Evolutionary conservation across 129 eudicot species (phyloP), one percentile per base, ranked within the genome.

Genomic region (Apium graveolens): DNA sequence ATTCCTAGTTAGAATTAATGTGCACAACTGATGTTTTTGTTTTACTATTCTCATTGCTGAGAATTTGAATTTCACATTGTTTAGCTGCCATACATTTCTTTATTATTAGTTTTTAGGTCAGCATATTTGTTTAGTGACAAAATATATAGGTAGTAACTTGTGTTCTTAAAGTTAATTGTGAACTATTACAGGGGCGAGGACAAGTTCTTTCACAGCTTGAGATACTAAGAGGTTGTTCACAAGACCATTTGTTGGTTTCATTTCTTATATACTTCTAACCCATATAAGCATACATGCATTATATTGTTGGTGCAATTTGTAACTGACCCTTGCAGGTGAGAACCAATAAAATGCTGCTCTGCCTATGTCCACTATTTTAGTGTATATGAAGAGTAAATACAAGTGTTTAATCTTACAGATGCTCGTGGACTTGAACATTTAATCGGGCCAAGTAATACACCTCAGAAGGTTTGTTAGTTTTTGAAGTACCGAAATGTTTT

Each of bases 181-280:
- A 14, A 65, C 27, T 83, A 78, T 79, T 44, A 75, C 87, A 90
- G 97, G 90, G 81, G 62, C 80, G 49, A 71, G 79, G 73, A 63
- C 90, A 89, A 78, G 84, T 92, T 82, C 89, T 87, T 84, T 90
- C 93, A 32, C 91, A 90, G 77, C 96, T 92, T 76, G 97, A 92
- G 77, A 72, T 75, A 82, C 97, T 90, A 44, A 87, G 84, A 87
- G 91, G 93, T 92, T 81, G 35, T 65, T 38, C 21, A 41, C 49
- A 31, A 27, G 37, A 20, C 13, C 3, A 38, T 77, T 11, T 75
- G 31, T 16, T 51, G 60, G 35, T 68, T 78, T 78, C 72, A 16
- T 21, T 26, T 66, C 37, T 38, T 48, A 51, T 45, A 49, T 80
- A 75, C 29, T 81, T 51, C 29, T 60, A 2, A 60, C 10, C 34